Percentiles rank a stretch among this genome's conserved stretches.
Conservation (phyloP, 2,329 filamentous ascomycete species). For the Beauveria bassiana region DNA sequence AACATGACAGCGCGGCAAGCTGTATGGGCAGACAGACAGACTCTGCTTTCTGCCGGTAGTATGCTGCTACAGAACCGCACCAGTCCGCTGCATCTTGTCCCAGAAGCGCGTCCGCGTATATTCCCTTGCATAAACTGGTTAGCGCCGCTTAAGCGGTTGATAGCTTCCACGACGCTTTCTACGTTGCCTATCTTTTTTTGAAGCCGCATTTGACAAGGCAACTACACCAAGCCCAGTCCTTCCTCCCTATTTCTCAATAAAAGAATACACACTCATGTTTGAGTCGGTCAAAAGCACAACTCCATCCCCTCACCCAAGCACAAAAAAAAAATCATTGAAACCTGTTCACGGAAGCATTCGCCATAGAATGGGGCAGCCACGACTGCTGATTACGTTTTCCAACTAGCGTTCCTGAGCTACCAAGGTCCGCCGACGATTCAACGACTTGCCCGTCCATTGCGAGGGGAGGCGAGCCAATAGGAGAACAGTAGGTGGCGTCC, state of each 20-base stretch:
- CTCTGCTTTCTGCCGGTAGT: too few relatives aligned
- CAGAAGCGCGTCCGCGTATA: background rate
- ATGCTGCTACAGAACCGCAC: background rate
- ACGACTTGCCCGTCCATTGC: background rate
- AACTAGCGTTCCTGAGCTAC: slow-evolving; percentile 8
- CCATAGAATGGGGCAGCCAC: background rate
- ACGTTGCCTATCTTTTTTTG: background rate
- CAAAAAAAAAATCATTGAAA: background rate
- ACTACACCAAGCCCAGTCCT: background rate
- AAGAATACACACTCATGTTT: background rate
- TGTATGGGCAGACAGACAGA: background rate
- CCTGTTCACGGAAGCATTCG: background rate
- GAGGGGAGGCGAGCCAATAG: background rate
- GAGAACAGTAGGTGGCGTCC: background rate
- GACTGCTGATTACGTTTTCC: background rate
- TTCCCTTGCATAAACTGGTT: background rate
- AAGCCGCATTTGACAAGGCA: background rate
- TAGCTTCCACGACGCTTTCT: background rate
- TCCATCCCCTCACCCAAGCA: background rate
- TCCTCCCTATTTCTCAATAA: background rate
- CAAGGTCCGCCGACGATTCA: background rate
- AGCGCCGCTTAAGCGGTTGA: background rate
- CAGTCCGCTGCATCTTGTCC: background rate
- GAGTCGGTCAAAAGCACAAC: background rate
- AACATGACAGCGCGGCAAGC: background rate